Evolutionary conservation across 768 basidiomycete genomes (phyloP).

Genomic region (Neoboletus magnificus): DNA sequence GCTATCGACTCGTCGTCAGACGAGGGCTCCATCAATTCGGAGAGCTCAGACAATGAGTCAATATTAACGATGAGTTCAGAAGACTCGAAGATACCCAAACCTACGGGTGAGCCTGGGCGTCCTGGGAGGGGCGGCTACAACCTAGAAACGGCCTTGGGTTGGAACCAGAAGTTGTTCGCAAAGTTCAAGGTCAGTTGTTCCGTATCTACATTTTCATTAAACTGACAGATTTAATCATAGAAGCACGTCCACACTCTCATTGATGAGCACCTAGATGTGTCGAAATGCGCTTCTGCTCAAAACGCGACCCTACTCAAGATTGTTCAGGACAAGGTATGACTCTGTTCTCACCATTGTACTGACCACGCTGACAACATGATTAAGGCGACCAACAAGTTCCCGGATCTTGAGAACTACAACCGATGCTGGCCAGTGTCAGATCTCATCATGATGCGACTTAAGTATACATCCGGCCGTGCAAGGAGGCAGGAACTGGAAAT

Average conservation of each 20-base stretch:
- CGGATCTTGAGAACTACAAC: conserved; percentile 8
- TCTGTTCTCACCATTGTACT: background rate
- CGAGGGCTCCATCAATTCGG: background rate
- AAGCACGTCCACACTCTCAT: background rate
- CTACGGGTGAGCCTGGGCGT: conserved; percentile 19
- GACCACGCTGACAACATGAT: background rate
- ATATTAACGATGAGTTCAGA: background rate
- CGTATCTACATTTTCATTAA: background rate
- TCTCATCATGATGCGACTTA: conserved; percentile 6
- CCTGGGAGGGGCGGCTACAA: conserved; percentile 27
- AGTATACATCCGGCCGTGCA: background rate
- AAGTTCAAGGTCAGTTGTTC: conserved; percentile 20
- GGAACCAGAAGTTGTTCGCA: conserved; percentile 14
- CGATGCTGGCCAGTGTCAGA: conserved; percentile 5
- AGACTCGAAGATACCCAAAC: conserved; percentile 25
- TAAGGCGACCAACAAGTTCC: background rate
- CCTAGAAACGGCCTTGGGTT: conserved; percentile 11
- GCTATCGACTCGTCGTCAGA: background rate
- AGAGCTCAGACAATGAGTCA: background rate
- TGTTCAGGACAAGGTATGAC: background rate
- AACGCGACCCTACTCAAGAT: background rate
- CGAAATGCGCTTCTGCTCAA: conserved; percentile 11
- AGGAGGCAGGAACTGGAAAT: background rate
- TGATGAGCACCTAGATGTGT: conserved; percentile 1
- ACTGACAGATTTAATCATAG: background rate